phyloP scores from a whole-genome alignment of 371 early-diverging fungal genomes.

The Lichtheimia ornata region DNA sequence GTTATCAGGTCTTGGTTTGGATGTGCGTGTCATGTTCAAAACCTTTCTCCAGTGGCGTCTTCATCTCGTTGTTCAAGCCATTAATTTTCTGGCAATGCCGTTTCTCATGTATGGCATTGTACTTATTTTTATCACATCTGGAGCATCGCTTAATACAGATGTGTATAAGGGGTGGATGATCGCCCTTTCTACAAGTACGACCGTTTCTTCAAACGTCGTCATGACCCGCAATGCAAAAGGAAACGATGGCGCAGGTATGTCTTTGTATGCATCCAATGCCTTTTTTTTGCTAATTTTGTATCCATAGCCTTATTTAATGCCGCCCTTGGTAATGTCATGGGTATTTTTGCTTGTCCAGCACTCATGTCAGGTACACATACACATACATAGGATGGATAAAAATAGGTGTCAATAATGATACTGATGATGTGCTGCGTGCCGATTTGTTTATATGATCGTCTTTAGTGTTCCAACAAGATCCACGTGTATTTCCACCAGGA shows the following conservation, averaged over 20 bases:
- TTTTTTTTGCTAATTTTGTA: constrained; percentile 8
- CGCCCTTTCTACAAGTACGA: constrained; percentile 70
- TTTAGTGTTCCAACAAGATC: constrained; percentile 36
- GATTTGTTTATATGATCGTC: background rate
- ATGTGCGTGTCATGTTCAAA: constrained; percentile 57
- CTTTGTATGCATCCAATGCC: background rate
- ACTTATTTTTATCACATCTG: constrained; percentile 41
- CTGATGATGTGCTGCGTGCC: too few species aligned
- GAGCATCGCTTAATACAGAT: constrained; percentile 49
- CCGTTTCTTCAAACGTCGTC: constrained; percentile 75
- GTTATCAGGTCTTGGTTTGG: constrained; percentile 66
- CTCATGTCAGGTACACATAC: constrained; percentile 59
- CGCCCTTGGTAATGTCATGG: constrained; percentile 68
- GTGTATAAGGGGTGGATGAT: constrained; percentile 70
- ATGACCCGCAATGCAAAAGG: constrained; percentile 76
- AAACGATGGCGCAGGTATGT: constrained; percentile 58
- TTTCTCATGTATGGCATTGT: constrained; percentile 62
- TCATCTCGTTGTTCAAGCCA: constrained; percentile 62
- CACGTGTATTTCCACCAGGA: constrained; percentile 40
- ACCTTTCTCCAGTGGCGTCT: constrained; percentile 60
- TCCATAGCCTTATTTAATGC: constrained; percentile 63
- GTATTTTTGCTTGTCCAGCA: constrained; percentile 69
- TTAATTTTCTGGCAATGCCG: constrained; percentile 62
- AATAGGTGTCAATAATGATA: background rate
- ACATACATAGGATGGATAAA: background rate